Conservation (phyloP, 2,329 filamentous ascomycete genomes). For the Neoascochyta sp. region DNA sequence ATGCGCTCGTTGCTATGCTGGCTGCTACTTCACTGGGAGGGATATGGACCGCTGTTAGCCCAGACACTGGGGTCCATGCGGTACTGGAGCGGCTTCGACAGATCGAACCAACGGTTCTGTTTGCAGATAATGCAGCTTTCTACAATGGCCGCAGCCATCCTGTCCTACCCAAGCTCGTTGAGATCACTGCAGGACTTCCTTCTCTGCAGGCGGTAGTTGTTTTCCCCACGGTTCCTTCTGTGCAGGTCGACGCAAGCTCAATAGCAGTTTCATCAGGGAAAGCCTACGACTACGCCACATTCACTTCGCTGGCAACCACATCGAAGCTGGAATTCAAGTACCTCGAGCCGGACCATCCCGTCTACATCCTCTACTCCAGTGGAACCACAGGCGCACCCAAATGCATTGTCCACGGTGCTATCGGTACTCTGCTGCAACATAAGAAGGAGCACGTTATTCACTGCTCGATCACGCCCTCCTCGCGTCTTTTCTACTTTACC, state of each 20-base stretch:
- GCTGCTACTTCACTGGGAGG: constrained; percentile 78
- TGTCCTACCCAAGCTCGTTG: constrained; percentile 72
- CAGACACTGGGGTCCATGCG: constrained; percentile 86
- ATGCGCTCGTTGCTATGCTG: constrained; percentile 84
- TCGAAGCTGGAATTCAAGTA: constrained; percentile 60
- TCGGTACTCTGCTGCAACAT: constrained; percentile 89
- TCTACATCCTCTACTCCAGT: constrained; percentile 91
- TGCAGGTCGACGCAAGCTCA: constrained; percentile 40
- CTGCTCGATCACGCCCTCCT: constrained; percentile 68
- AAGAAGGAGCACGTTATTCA: constrained; percentile 95
- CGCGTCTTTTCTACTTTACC: constrained; percentile 87
- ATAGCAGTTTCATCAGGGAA: constrained; percentile 37
- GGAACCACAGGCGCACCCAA: constrained; percentile 87
- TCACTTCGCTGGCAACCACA: constrained; percentile 40
- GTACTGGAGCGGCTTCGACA: constrained; percentile 84
- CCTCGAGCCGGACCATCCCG: constrained; percentile 77
- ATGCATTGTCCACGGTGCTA: constrained; percentile 87
- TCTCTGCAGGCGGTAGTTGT: constrained; percentile 69
- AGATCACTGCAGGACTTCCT: constrained; percentile 66
- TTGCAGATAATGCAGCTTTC: constrained; percentile 80
- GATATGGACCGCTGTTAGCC: constrained; percentile 89
- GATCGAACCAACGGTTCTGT: constrained; percentile 77
- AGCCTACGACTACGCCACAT: constrained; percentile 36
- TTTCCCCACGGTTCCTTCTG: constrained; percentile 60
- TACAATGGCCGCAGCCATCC: constrained; percentile 91